phyloP scores from a whole-genome alignment of 305 asterid genomes.

The Fraxinus latifolia region DNA sequence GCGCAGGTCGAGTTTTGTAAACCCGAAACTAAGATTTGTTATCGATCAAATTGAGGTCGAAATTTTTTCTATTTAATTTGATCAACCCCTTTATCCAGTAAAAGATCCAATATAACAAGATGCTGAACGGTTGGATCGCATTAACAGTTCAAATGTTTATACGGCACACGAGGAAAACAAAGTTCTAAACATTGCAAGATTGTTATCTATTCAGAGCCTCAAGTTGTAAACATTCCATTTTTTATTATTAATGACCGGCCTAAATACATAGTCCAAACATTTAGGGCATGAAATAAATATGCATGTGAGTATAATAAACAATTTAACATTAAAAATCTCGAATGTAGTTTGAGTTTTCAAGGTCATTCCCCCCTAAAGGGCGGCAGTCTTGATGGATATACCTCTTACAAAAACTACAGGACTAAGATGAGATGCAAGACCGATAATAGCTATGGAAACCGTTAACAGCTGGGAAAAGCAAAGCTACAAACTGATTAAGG shows the following conservation, averaged over 20 bases:
- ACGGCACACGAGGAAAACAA: not conserved
- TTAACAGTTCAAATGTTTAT: too few species aligned
- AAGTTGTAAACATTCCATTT: not conserved
- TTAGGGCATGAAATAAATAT: not conserved
- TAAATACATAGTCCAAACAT: not conserved
- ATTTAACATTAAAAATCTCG: not conserved
- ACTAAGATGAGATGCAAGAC: not conserved
- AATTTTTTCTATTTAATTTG: not conserved
- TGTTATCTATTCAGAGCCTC: not conserved
- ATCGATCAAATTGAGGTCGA: not conserved
- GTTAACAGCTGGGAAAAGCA: not conserved
- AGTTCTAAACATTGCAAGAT: not conserved
- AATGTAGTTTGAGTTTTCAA: not conserved
- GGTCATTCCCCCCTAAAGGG: not conserved
- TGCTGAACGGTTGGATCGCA: too few species aligned
- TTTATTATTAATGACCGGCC: not conserved
- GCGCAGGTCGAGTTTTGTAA: not conserved
- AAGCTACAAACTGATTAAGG: not conserved
- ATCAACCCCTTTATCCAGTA: not conserved
- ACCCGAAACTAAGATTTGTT: not conserved
- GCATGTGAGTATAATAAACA: not conserved
- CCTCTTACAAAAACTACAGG: not conserved
- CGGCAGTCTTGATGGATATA: not conserved
- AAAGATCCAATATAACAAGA: too few species aligned
- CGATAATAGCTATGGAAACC: not conserved